Conservation (phyloP, 345 rosid genomes). For the Linum trigynum region DNA sequence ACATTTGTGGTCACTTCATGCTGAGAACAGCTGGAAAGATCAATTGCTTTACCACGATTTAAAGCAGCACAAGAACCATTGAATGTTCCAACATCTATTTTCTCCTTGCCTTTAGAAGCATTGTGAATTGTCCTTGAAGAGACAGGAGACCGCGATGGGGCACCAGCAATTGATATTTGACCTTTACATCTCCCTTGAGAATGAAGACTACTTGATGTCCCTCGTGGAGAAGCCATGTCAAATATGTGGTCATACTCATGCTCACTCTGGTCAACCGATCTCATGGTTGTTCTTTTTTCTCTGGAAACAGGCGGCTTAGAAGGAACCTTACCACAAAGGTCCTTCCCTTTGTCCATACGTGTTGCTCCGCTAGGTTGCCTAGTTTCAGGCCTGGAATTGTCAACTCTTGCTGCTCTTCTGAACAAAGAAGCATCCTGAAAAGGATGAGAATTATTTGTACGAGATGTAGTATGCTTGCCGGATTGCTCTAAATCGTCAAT, state of each 20-base stretch:
- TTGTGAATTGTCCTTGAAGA: conserved; percentile 22
- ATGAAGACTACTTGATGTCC: conserved; percentile 21
- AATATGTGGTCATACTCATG: conserved; percentile 15
- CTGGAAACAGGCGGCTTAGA: conserved; percentile 13
- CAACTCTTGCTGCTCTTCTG: conserved; percentile 31
- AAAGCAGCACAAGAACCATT: conserved; percentile 27
- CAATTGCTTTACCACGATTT: conserved; percentile 28
- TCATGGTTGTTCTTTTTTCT: conserved; percentile 23
- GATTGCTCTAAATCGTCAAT: conserved; percentile 22
- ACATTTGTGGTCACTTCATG: conserved; percentile 19
- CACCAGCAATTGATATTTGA: conserved; percentile 16
- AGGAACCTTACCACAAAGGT: conserved; percentile 17
- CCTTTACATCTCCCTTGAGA: conserved; percentile 20
- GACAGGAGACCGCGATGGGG: conserved; percentile 18
- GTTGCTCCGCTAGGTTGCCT: conserved; percentile 19
- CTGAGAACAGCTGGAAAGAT: conserved; percentile 26
- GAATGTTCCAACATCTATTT: conserved; percentile 26
- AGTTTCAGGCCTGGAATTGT: conserved; percentile 22
- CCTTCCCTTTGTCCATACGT: conserved; percentile 35
- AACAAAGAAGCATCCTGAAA: conserved; percentile 28
- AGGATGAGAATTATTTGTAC: conserved; percentile 17
- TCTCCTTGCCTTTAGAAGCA: conserved; percentile 63
- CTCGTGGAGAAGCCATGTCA: conserved; percentile 22
- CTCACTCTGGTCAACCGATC: conserved; percentile 20
- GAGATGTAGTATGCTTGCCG: conserved; percentile 14